These are phyloP conservation scores for Eruca vesicaria DNA, from an alignment of 441 rosid species.

Conservation along the genomic window DNA sequence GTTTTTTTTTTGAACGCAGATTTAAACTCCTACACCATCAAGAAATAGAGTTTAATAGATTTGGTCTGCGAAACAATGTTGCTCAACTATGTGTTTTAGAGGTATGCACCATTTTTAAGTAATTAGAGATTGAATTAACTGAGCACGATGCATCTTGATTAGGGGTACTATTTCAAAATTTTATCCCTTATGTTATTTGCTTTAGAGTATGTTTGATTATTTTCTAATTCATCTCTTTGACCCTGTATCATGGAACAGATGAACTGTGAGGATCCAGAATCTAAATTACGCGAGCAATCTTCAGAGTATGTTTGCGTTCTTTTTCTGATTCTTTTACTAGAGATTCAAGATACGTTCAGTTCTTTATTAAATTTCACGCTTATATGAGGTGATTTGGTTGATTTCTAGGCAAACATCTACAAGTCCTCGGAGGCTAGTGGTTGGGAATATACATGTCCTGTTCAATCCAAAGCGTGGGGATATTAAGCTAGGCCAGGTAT, in stretches of 20 bases:
- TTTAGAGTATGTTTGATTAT: not conserved
- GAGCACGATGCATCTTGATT: conserved; percentile 6
- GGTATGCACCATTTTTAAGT: conserved; percentile 39
- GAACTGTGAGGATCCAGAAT: conserved; percentile 40
- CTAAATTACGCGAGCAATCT: conserved; percentile 32
- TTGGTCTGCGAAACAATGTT: conserved; percentile 88
- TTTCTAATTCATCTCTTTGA: not conserved
- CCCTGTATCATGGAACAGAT: conserved; percentile 44
- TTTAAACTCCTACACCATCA: conserved; percentile 81
- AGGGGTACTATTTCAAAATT: not conserved
- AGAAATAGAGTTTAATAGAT: conserved; percentile 72
- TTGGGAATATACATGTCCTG: conserved; percentile 86
- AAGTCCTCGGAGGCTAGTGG: conserved; percentile 52
- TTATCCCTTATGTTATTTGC: not conserved
- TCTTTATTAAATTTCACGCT: conserved; percentile 3
- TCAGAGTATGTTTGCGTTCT: conserved; percentile 45
- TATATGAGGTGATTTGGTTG: conserved; percentile 8
- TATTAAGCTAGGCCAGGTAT: conserved; percentile 93
- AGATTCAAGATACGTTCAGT: not conserved
- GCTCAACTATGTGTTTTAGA: conserved; percentile 92
- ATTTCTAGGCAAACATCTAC: conserved; percentile 38
- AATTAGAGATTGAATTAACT: not conserved
- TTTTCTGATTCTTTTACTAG: not conserved
- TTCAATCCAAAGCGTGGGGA: conserved; percentile 95
- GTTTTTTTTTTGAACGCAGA: conserved; percentile 50